Evolutionary conservation across 2,329 filamentous ascomycete species (phyloP).

Genomic region (Dryadomyces quercus-mongolicae): DNA sequence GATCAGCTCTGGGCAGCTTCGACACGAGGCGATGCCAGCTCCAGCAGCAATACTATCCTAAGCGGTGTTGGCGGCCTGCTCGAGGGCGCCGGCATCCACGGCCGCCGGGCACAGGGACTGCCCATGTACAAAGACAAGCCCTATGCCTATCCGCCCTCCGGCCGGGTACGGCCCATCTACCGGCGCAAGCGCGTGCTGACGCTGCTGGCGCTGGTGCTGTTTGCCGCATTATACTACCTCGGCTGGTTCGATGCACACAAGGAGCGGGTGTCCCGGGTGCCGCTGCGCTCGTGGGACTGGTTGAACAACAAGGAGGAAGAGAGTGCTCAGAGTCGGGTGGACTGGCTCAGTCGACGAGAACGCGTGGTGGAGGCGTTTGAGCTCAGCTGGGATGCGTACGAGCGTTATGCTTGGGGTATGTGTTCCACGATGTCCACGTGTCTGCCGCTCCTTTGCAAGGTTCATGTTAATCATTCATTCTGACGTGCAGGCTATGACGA

Average conservation of each 20-base stretch:
- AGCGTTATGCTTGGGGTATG: constrained; percentile 87
- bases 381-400: constrained; percentile 86
- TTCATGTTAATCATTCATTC: neutral
- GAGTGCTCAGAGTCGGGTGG: constrained; percentile 29
- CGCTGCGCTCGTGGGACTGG: constrained; percentile 42
- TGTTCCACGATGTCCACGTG: no score
- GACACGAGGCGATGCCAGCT: constrained; percentile 7
- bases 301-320: constrained; percentile 32
- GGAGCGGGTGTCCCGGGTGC: constrained; percentile 19
- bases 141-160: constrained; percentile 54
- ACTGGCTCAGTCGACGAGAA: constrained; percentile 71
- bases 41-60: constrained; percentile 34
- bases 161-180: constrained; percentile 46
- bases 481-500: constrained; percentile 57
- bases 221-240: constrained; percentile 58
- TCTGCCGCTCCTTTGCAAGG: neutral
- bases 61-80: constrained; percentile 55
- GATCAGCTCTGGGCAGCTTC: constrained; percentile 50
- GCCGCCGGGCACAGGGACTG: constrained; percentile 33
- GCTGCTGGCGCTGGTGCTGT: constrained; percentile 36
- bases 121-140: constrained; percentile 99
- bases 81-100: constrained; percentile 29
- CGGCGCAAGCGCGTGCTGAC: constrained; percentile 50
- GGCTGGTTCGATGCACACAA: constrained; percentile 40
- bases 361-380: constrained; percentile 81